Percentiles rank a stretch among this genome's conserved stretches.
phyloP scores from a whole-genome alignment of 148 eudicot genomes.

The Fagopyrum esculentum region DNA sequence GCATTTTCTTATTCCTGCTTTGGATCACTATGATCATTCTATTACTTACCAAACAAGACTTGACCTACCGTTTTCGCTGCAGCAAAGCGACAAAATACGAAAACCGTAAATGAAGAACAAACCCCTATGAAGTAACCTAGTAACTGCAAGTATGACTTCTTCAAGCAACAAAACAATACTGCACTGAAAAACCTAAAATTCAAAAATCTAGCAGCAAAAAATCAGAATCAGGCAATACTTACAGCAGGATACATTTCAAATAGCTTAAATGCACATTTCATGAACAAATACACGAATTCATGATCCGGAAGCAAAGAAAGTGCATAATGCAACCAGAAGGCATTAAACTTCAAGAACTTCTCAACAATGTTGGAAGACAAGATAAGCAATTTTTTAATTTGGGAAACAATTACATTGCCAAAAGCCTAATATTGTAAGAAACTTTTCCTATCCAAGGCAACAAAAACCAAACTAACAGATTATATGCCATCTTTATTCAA shows the following conservation, averaged over 20 bases:
- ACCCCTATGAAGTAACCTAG: background rate
- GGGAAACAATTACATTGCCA: slow-evolving; percentile 36
- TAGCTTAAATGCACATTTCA: background rate
- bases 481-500: slow-evolving; percentile 4
- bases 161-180: background rate
- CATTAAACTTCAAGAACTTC: background rate
- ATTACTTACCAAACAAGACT: slow-evolving; percentile 8
- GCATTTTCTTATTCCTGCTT: background rate
- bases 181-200: background rate
- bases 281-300: background rate
- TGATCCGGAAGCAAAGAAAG: background rate
- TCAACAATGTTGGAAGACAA: background rate
- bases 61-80: background rate
- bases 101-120: background rate
- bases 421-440: slow-evolving; percentile 12
- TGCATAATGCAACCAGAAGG: background rate
- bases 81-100: background rate
- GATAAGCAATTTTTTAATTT: slow-evolving; percentile 18
- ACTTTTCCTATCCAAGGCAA: background rate
- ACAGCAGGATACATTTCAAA: background rate
- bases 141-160: background rate
- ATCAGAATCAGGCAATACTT: background rate
- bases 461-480: background rate
- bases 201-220: background rate
- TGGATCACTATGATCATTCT: background rate